Evolutionary conservation across 495 filamentous ascomycete genomes (phyloP), one percentile per base, ranked within the genome.

Genomic region (Thermothielavioides terrestris): DNA sequence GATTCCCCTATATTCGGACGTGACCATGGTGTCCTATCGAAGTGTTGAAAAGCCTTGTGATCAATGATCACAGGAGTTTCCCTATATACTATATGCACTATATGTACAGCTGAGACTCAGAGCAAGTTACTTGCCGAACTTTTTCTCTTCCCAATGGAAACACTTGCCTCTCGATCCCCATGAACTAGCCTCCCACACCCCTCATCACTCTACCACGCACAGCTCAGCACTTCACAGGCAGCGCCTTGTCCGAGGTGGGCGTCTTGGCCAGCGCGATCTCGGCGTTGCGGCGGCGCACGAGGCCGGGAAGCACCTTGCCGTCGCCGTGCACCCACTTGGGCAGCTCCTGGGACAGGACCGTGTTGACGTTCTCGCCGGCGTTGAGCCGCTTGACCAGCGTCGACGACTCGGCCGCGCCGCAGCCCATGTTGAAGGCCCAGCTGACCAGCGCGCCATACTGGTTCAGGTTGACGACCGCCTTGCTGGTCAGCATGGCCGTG

Each of bases 371-470:
- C 40, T 75, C 70, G 18, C 72, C 71, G 1, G 50, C 56, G 59
- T 78, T 77, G 49, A 78, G 66, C 3, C 73, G 63, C 43, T 53
- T 54, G 42, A 76, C 53, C 18, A 77, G 61, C 15, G 62, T 59
- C 18, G 73, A 75, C 1, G 41, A 49, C 14, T 48, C 55, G 12
- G 68, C 68, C 44, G 63, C 67, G n/a, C 71, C 72, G 55, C 71
- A 76, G 17, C 75, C 75, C 11, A 72, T 64, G 58, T 76, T 78
- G 63, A 68, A 77, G 9, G 72, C 61, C 64, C 68, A 77, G 45
- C 62, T 68, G 27, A 74, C 66, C 8, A 77, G 60, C 0, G 74
- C 74, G 26, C 72, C 75, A 54, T 71, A 77, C 55, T 76, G 66
- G 57, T 78, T 76, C 11, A 57, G 63, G 52, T 74, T 76, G 38